Conservation (phyloP, 331 rosid species). For the Pyrus hybrid region DNA sequence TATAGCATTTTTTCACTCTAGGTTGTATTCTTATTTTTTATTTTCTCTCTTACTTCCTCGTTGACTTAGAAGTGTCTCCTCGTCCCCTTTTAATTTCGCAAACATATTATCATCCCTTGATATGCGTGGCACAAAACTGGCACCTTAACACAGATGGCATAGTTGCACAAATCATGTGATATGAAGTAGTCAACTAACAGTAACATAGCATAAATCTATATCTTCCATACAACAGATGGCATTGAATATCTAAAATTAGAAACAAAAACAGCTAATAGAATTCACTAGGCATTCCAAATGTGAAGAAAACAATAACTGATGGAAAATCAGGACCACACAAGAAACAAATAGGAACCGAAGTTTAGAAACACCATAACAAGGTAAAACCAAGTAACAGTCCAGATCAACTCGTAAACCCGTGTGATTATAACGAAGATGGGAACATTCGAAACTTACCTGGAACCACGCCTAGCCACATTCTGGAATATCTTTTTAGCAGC, state of each 20-base stretch:
- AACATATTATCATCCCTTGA: not conserved
- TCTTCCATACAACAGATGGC: not conserved
- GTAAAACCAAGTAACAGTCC: not conserved
- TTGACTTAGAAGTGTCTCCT: not conserved
- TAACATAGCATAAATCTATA: not conserved
- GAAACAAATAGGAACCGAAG: not conserved
- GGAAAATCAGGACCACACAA: not conserved
- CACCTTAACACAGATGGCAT: not conserved
- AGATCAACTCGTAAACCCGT: not conserved
- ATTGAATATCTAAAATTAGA: not conserved
- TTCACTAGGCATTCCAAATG: not conserved
- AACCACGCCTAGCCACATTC: conserved; percentile 70
- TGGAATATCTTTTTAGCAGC: conserved; percentile 87
- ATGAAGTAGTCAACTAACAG: not conserved
- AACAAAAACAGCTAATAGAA: not conserved
- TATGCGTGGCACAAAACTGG: not conserved
- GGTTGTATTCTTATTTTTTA: not conserved
- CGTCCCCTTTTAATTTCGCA: not conserved
- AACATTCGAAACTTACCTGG: conserved; percentile 37
- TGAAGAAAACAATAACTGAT: not conserved
- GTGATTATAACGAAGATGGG: not conserved
- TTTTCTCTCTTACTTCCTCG: not conserved
- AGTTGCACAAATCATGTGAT: not conserved
- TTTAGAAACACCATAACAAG: not conserved
- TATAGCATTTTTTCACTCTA: not conserved